Conservation (phyloP, 176 grass and related monocot genomes). For the Carex myosuroides region DNA sequence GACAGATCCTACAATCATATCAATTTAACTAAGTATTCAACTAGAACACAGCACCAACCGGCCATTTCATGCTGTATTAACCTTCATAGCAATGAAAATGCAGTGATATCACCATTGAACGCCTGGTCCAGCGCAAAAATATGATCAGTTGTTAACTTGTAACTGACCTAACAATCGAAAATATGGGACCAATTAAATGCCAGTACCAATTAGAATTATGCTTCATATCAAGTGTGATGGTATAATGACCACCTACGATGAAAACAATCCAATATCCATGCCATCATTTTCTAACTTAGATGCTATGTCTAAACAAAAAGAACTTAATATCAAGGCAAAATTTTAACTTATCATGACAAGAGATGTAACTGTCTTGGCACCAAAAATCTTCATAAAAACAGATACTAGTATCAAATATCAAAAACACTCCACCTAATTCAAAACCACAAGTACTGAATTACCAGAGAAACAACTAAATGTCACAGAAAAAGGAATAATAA, state of each 20-base stretch:
- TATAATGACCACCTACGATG: neutral
- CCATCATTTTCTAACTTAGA: neutral
- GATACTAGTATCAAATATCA: conserved; percentile 14
- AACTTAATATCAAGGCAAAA: neutral
- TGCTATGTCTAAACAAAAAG: neutral
- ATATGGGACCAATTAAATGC: neutral
- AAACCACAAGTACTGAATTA: conserved; percentile 18
- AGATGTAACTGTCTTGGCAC: neutral
- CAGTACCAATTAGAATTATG: neutral
- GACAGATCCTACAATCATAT: too few relatives aligned
- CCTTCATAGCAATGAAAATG: too few relatives aligned
- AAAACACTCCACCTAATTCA: conserved; percentile 20
- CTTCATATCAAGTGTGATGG: neutral
- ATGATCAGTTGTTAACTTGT: too few relatives aligned
- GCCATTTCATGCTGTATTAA: too few relatives aligned
- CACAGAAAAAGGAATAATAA: neutral
- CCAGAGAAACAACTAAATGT: neutral
- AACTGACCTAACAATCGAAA: too few relatives aligned
- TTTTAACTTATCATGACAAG: conserved; percentile 7
- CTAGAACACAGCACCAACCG: too few relatives aligned
- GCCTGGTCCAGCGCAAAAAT: neutral
- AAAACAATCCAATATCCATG: neutral
- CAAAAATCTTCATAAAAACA: conserved; percentile 5
- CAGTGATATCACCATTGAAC: too few relatives aligned
- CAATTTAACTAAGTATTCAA: too few relatives aligned